Evolutionary conservation across 2,329 filamentous ascomycete species (phyloP), one percentile per base, ranked within the genome.

Genomic region (Colletotrichum zoysiae): DNA sequence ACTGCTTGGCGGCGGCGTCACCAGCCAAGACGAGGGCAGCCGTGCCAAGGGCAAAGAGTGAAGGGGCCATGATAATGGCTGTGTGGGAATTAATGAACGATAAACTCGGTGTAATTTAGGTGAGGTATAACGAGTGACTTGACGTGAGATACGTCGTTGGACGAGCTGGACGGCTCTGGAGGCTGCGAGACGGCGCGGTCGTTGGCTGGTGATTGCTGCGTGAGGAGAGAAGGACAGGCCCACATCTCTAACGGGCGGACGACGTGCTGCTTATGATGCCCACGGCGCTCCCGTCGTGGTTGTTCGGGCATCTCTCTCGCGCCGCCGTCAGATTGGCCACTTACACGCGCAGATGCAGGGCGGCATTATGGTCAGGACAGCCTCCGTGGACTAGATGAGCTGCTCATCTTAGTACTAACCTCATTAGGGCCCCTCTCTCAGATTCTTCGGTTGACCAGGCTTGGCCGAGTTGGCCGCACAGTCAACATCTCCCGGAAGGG

Each of bases 121-220:
- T 35, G 38, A 35, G 44, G 44, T 51, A 70, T 65, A 74, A 81
- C 73, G 83, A 84, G 71, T 80, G 82, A 74, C 77, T 82, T 78
- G 84, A 85, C 83, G 83, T 82, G 72, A 78, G 77, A 79, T 81
- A 84, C 83, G 84, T 83, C 84, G 79, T 77, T 78, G 78, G 78
- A 80, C 77, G 80, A 83, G 81, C 80, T 78, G 77, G 59, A 61
- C 62, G 76, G 78, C 77, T 80, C 78, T 77, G 16, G 64, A 38
- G 58, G 40, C 50, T 74, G 71, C 60, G 70, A 62, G 67, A 71
- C 67, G 62, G 53, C 65, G 70, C 50, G 20, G 57, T 51, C 23
- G 65, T 71, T 64, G 63, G 60, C 62, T 35, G 57, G 30, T 53
- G 58, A 42, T 46, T 66, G 58, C 44, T 63, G 70, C 57, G 70